Evolutionary conservation across 2,329 filamentous ascomycete species (phyloP), one percentile per base, ranked within the genome.

Genomic region (Paradendryphiella salina): DNA sequence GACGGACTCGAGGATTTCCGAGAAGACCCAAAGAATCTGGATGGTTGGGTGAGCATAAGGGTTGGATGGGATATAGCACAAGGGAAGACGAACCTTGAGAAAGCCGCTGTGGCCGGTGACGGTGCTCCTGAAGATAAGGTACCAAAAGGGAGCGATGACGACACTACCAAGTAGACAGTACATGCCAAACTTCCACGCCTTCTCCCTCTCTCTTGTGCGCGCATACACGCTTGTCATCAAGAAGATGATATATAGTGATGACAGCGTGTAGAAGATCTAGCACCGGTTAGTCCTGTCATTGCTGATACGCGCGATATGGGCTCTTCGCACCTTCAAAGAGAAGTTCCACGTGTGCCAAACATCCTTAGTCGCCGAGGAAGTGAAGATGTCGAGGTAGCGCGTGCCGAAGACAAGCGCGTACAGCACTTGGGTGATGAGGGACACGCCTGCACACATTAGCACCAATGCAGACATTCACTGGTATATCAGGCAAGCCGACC

Each of bases 171-270:
- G 79, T 2, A 93, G 74, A 44, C 86, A 86, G 58, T 83, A 83
- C 20, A 84, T 84, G 34, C 89, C 90, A 59, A 96, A 79, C 75
- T 92, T 96, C 92, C 93, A 96, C n/a, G 91, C 89, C 64, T 90
- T 84, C 77, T 97, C 93, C 45, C 86, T 82, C 75, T 97, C 93
- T 34, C 92, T 80, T n/a, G 92, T 96, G 28, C 93, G 84, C 9
- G 92, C 88, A 72, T 85, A 96, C 17, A 91, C 78, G 75, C 86
- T 87, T 73, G 90, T 87, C 91, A 97, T 96, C 57, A 96, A 75
- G 49, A 82, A 87, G 56, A 96, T 83, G 64, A 92, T 94, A 74
- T 96, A 96, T 56, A 92, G 81, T 1, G 89, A 93, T 4, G 88
- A 89, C 3, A 83, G 67, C 54, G 96, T 88, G 75, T 96, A 97